Evolutionary conservation across 768 basidiomycete species (phyloP), one percentile per base, ranked within the genome.

Genomic region (Mycena belliarum): DNA sequence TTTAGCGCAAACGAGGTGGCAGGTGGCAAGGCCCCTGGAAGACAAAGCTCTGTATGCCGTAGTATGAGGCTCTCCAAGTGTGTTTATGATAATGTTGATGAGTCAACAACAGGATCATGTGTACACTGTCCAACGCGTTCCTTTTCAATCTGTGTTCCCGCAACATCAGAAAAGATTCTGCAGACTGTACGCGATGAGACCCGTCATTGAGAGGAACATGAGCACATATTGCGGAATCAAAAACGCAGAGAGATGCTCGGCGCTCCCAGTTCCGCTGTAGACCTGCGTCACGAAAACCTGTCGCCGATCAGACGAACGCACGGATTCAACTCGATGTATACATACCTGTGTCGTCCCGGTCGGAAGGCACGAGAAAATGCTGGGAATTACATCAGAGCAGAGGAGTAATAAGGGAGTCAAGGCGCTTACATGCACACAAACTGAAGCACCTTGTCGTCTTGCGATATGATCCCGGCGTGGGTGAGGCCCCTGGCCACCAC

Each of bases 351-450:
- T 55, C 18, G 54, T 49, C 7, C 54, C 54, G 35, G 54, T 55
- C 4, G 54, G 54, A 14, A 55, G 47, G 23, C 54, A 55, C 23
- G 54, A 33, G n/a, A 55, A 49, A 3, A 55, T 29, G 18, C 53
- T 55, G 0, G 10, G 20, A 18, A 15, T 7, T 3, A 41, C 3
- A 23, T 40, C 5, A 46, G 45, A 21, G 4, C 18, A 3, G 7
- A 12, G 15, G 24, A 7, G 6, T n/a, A 16, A 9, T n/a, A 1
- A 23, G 26, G 6, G 33, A 21, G 5, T 32, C 0, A 8, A 12
- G n/a, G n/a, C 16, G 20, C 53, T 14, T 25, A 55, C 46, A 82
- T 78, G 75, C 77, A 76, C 14, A 83, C 74, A 53, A 83, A 82
- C 55, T 73, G 74, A 45, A 84, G 59, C 6, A 82, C 78, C 16